phyloP scores from a whole-genome alignment of 148 eudicot genomes.

The Simmondsia chinensis region DNA sequence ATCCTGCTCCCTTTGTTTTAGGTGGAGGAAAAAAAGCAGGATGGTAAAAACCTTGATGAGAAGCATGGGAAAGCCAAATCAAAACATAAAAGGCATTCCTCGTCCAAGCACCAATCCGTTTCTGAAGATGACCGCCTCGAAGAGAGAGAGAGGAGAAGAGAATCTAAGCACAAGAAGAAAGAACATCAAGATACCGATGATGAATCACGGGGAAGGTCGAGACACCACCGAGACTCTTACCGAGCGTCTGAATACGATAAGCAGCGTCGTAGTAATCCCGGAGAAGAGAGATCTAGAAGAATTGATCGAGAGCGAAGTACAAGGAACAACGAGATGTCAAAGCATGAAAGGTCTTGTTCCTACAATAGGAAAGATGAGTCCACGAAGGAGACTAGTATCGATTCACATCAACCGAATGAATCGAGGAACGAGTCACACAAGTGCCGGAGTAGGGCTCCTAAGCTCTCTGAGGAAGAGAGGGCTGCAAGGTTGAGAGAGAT shows the following conservation, averaged over 20 bases:
- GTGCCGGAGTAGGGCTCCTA: slow-evolving; percentile 30
- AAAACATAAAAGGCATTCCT: slow-evolving; percentile 45
- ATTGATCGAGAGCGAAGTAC: slow-evolving; percentile 9
- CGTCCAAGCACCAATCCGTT: slow-evolving; percentile 32
- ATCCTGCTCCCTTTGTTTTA: slow-evolving; percentile 16
- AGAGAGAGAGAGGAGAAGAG: slow-evolving; percentile 25
- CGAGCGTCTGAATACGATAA: slow-evolving; percentile 20
- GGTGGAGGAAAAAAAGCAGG: slow-evolving; percentile 56
- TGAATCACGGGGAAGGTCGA: slow-evolving; percentile 23
- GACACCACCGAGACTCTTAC: slow-evolving; percentile 16
- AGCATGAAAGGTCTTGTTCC: slow-evolving; percentile 10
- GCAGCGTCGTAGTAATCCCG: slow-evolving; percentile 10
- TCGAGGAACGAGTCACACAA: slow-evolving; percentile 25
- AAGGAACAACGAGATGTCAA: slow-evolving; percentile 18
- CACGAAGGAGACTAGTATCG: slow-evolving; percentile 10
- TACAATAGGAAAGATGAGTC: slow-evolving; percentile 16
- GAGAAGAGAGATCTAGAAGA: slow-evolving; percentile 9
- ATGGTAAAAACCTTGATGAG: slow-evolving; percentile 32
- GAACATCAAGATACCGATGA: slow-evolving; percentile 20
- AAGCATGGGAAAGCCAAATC: slow-evolving; percentile 34
- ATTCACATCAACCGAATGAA: slow-evolving; percentile 11
- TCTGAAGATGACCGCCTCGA: slow-evolving; percentile 24
- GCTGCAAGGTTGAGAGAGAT: slow-evolving; percentile 79
- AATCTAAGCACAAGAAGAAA: slow-evolving; percentile 23
- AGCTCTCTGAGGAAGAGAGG: slow-evolving; percentile 86